Evolutionary conservation across 2,329 filamentous ascomycete genomes (phyloP), one percentile per base, ranked within the genome.

Genomic region (Scortechinia acanthostroma): DNA sequence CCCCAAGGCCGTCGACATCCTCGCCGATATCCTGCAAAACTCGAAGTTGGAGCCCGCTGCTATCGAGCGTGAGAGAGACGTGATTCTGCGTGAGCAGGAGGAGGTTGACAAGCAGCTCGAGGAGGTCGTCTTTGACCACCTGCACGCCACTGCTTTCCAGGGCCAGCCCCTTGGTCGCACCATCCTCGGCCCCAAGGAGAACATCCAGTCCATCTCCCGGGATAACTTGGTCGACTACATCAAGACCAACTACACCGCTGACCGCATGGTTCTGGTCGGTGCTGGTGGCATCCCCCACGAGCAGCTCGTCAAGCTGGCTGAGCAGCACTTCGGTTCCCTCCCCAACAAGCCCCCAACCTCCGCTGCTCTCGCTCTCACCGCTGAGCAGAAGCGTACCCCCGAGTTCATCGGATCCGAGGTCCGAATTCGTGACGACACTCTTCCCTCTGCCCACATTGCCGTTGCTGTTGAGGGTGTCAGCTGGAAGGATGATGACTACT

Each of bases 61-160:
- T 59, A 96, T 93, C 63, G 91, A 98, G 78, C 87, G 94, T 56
- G 93, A 98, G 77, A 87, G 93, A 64, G 91, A 96, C 72, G 94
- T 98, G 62, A 98, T 98, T 65, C 83, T 98, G 59, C 86, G 93
- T 61, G 93, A 98, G 73, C 93, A 95, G 59, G 93, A 98, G 74
- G 93, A 98, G 77, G 94, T 98, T 55, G 93, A 98, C 80, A 98
- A 98, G 82, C 91, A 97, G 76, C 76, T 97, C 48, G 94, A 98
- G 76, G 93, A 98, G 74, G 93, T 98, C 55, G 94, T 98, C 49
- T 98, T 98, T 62, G 93, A 98, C 73, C 93, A 98, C 72, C 78
- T 98, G 48, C 93, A 98, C 72, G 91, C 93, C 61, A 98, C 93
- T 57, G 94, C 93, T 59, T 98, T 88, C 83, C 91, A 96, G 76